These are phyloP conservation scores for Verticillium klebahnii DNA, from an alignment of 2,329 filamentous ascomycete species.

Conservation along the genomic window DNA sequence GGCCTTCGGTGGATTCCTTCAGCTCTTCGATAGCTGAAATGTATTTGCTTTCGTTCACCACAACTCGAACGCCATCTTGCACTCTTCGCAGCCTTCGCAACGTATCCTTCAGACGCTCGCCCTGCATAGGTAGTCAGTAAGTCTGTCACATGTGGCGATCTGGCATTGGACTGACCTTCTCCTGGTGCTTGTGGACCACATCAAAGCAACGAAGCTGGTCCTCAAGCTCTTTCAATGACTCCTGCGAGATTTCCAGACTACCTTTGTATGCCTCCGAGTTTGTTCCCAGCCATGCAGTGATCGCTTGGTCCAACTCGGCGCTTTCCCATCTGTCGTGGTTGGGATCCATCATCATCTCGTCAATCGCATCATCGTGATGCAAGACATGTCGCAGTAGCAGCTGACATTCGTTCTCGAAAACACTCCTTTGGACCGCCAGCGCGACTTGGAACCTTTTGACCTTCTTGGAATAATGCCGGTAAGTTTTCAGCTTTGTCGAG, in stretches of 20 bases:
- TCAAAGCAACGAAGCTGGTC: neutral
- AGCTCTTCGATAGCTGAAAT: neutral
- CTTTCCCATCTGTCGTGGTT: neutral
- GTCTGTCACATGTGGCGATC: neutral
- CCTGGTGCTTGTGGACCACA: neutral
- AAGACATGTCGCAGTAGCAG: slow-evolving; percentile 1
- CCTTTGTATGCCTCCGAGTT: slow-evolving; percentile 3
- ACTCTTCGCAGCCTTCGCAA: neutral
- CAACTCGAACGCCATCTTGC: slow-evolving; percentile 1
- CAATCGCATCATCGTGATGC: neutral
- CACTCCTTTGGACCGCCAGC: neutral
- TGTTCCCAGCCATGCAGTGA: neutral
- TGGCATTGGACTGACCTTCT: neutral
- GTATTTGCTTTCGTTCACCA: neutral
- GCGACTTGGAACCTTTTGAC: neutral
- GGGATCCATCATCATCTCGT: neutral
- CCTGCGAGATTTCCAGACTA: neutral
- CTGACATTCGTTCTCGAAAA: slow-evolving; percentile 7
- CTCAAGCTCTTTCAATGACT: neutral
- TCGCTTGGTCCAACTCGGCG: neutral
- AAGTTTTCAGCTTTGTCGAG: neutral
- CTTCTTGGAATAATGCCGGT: slow-evolving; percentile 5
- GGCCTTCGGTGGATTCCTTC: neutral
- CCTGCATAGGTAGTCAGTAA: neutral
- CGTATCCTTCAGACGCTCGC: neutral